Evolutionary conservation across 345 rosid genomes (phyloP).

Genomic region (Ceriops decandra): DNA sequence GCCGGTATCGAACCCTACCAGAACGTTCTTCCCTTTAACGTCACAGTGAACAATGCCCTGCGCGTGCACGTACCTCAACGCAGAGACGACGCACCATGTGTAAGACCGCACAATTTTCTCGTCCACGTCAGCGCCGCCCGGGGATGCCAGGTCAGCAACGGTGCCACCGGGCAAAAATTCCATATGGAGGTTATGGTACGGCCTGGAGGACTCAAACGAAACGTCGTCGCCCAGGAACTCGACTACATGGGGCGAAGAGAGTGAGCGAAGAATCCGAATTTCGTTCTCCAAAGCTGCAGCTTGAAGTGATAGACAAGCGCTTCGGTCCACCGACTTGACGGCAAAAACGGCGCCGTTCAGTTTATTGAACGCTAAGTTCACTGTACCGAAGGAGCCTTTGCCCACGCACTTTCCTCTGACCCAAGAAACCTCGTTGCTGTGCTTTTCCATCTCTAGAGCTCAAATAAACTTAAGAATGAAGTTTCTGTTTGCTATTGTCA

Average conservation of each 20-base stretch:
- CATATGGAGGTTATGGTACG: conserved; percentile 58
- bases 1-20: conserved; percentile 35
- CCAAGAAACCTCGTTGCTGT: conserved; percentile 37
- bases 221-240: conserved; percentile 52
- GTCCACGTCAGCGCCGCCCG: conserved; percentile 18
- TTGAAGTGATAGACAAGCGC: conserved; percentile 35
- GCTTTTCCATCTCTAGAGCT: background rate
- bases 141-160: conserved; percentile 39
- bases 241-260: conserved; percentile 46
- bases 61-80: conserved; percentile 48
- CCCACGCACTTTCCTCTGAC: conserved; percentile 50
- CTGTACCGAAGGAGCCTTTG: conserved; percentile 58
- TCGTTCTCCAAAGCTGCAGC: conserved; percentile 52
- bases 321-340: conserved; percentile 52
- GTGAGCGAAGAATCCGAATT: conserved; percentile 45
- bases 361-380: conserved; percentile 35
- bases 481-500: too few relatives aligned
- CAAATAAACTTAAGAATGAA: too few relatives aligned
- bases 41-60: conserved; percentile 73
- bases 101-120: conserved; percentile 43
- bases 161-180: conserved; percentile 65
- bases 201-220: conserved; percentile 25
- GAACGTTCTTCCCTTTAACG: conserved; percentile 63
- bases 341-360: conserved; percentile 48
- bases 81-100: conserved; percentile 55